Conservation (phyloP, 257 asterid species). For the Lantana camara region DNA sequence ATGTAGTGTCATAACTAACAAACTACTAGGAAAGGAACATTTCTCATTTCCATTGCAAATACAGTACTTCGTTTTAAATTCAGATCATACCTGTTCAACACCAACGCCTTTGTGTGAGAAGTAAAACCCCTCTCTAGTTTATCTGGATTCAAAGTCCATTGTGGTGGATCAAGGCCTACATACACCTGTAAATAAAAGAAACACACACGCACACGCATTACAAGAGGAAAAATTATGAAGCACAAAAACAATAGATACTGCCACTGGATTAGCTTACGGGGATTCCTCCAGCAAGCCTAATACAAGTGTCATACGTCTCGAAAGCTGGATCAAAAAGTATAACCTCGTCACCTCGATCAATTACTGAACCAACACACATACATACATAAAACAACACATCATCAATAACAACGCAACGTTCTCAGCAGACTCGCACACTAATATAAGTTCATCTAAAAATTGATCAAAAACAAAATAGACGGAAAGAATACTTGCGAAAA, state of each 20-base stretch:
- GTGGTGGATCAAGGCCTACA: constrained; percentile 84
- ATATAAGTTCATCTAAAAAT: background rate
- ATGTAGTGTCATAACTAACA: too few species aligned
- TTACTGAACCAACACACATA: constrained; percentile 50
- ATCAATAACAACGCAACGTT: too few species aligned
- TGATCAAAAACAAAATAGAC: background rate
- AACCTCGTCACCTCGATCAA: constrained; percentile 86
- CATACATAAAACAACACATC: background rate
- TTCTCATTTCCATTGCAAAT: too few species aligned
- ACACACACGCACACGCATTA: background rate
- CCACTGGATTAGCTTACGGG: constrained; percentile 57
- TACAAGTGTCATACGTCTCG: constrained; percentile 83
- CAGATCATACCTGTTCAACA: constrained; percentile 85
- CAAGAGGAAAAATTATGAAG: too few species aligned
- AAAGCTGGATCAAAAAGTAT: constrained; percentile 79
- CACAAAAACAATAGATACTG: background rate
- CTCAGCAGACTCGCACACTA: too few species aligned
- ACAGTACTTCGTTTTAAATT: too few species aligned
- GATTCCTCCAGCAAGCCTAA: constrained; percentile 87
- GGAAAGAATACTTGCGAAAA: constrained; percentile 61
- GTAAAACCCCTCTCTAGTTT: constrained; percentile 63
- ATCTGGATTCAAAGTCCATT: constrained; percentile 64
- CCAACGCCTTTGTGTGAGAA: constrained; percentile 69
- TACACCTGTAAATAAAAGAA: constrained; percentile 52
- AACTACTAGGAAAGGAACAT: too few species aligned